Percentiles rank a stretch among this genome's conserved stretches.
Conservation (phyloP, 2,329 filamentous ascomycete genomes). For the Cordyceps farinosa region DNA sequence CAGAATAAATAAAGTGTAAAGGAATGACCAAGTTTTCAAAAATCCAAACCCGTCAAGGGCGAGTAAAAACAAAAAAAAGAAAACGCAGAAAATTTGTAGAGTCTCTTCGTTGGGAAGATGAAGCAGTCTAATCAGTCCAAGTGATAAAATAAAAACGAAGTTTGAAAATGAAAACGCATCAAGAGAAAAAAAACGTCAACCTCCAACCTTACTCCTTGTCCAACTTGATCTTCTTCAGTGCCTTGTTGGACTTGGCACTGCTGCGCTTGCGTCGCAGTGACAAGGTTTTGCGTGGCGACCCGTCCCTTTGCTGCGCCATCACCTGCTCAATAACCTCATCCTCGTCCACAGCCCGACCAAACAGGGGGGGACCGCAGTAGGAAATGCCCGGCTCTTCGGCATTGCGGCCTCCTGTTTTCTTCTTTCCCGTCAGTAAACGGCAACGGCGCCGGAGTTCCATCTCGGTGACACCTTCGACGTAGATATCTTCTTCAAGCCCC, state of each 20-base stretch:
- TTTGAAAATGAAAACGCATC: slow-evolving; percentile 20
- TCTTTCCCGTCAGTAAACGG: slow-evolving; percentile 8
- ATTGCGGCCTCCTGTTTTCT: slow-evolving; percentile 21
- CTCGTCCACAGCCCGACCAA: slow-evolving; percentile 20
- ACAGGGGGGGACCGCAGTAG: slow-evolving; percentile 13
- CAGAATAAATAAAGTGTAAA: neutral
- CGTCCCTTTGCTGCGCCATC: slow-evolving; percentile 21
- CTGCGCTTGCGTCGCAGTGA: slow-evolving; percentile 19
- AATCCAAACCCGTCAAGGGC: neutral
- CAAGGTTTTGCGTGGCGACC: slow-evolving; percentile 25
- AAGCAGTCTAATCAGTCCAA: slow-evolving; percentile 29
- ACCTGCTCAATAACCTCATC: slow-evolving; percentile 37
- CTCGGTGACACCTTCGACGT: slow-evolving; percentile 18
- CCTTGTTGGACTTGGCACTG: neutral
- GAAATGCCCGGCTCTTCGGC: slow-evolving; percentile 16
- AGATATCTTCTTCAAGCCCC: slow-evolving; percentile 7
- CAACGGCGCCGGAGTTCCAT: slow-evolving; percentile 7
- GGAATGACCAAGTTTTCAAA: neutral
- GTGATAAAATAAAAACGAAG: neutral
- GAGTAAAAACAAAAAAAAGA: slow-evolving; percentile 6
- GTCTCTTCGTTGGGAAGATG: slow-evolving; percentile 34
- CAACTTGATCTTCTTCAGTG: neutral
- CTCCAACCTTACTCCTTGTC: neutral
- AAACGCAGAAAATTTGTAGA: slow-evolving; percentile 20
- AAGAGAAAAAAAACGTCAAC: neutral